These are phyloP conservation scores for Panicum hallii DNA, from an alignment of 202 grass and related monocot species.

Conservation along the genomic window DNA sequence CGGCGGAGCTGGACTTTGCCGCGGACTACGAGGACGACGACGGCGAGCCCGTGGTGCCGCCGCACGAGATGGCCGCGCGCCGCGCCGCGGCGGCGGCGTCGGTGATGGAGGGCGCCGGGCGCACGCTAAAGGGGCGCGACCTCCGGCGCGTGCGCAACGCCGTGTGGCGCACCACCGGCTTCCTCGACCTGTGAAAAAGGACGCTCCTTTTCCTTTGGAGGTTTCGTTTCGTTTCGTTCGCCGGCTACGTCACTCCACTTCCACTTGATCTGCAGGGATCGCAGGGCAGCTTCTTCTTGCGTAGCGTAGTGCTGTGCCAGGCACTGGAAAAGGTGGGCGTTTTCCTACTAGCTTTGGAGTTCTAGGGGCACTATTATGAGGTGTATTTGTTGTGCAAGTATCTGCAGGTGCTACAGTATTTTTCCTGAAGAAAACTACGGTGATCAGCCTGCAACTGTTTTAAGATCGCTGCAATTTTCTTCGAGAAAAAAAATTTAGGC, in stretches of 20 bases:
- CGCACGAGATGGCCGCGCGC: slow-evolving; percentile 76
- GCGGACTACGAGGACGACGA: slow-evolving; percentile 39
- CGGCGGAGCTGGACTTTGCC: background rate
- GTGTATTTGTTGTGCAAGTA: slow-evolving; percentile 16
- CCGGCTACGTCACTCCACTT: slow-evolving; percentile 13
- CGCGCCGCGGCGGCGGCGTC: slow-evolving; percentile 58
- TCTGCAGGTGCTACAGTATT: slow-evolving; percentile 30
- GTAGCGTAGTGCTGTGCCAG: background rate
- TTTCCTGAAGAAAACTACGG: slow-evolving; percentile 9
- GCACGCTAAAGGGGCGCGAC: slow-evolving; percentile 84
- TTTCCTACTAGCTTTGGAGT: slow-evolving; percentile 27
- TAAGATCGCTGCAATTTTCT: background rate
- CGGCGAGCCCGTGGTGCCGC: slow-evolving; percentile 63
- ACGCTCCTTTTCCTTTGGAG: slow-evolving; percentile 42
- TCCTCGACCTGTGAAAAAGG: slow-evolving; percentile 80
- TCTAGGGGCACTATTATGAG: slow-evolving; percentile 23
- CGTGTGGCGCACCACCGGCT: slow-evolving; percentile 85
- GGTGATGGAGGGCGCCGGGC: slow-evolving; percentile 74
- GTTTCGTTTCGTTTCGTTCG: background rate
- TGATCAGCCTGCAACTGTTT: background rate
- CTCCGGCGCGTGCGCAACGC: slow-evolving; percentile 83
- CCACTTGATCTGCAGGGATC: background rate
- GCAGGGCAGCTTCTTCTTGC: background rate
- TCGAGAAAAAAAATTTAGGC: background rate
- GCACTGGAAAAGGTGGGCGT: slow-evolving; percentile 12